Percentiles rank a stretch among this genome's conserved stretches.
These are phyloP conservation scores for Tylopilus cervinicoccineus DNA, from an alignment of 768 basidiomycete species.

Conservation along the genomic window DNA sequence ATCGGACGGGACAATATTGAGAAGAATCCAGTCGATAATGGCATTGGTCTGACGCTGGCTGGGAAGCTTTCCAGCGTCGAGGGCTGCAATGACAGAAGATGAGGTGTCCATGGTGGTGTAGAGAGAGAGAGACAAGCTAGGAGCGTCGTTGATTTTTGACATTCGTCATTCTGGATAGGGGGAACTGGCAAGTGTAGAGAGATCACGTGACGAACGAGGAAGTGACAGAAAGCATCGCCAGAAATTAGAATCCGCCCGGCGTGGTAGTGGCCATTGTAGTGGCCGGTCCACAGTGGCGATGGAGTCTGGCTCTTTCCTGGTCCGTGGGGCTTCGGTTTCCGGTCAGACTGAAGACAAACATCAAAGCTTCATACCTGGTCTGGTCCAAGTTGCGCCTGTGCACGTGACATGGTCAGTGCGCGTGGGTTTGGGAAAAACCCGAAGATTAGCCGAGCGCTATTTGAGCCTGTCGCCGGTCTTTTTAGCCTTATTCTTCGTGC, in stretches of 20 bases:
- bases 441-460: conserved; percentile 18
- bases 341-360: too few relatives aligned
- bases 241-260: conserved; percentile 36
- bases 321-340: too few relatives aligned
- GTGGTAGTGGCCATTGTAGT: conserved; percentile 47
- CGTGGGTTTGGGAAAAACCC: conserved; percentile 6
- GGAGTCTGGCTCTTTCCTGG: too few relatives aligned
- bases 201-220: conserved; percentile 18
- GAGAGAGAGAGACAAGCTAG: too few relatives aligned
- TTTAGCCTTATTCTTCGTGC: background rate
- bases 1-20: conserved; percentile 44
- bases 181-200: conserved; percentile 3
- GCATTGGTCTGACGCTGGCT: conserved; percentile 51
- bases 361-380: too few relatives aligned
- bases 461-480: conserved; percentile 3
- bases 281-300: too few relatives aligned
- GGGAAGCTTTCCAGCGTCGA: conserved; percentile 70
- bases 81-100: conserved; percentile 59
- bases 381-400: too few relatives aligned
- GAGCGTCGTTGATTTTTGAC: too few relatives aligned
- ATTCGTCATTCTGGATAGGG: conserved; percentile 20
- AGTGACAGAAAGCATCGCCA: too few relatives aligned
- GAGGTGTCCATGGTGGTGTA: conserved; percentile 54
- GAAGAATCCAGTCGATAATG: conserved; percentile 53
- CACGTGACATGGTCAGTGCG: conserved; percentile 29